Evolutionary conservation across 1,284 basidiomycete species (phyloP).

Genomic region (Sporisorium exsertum): DNA sequence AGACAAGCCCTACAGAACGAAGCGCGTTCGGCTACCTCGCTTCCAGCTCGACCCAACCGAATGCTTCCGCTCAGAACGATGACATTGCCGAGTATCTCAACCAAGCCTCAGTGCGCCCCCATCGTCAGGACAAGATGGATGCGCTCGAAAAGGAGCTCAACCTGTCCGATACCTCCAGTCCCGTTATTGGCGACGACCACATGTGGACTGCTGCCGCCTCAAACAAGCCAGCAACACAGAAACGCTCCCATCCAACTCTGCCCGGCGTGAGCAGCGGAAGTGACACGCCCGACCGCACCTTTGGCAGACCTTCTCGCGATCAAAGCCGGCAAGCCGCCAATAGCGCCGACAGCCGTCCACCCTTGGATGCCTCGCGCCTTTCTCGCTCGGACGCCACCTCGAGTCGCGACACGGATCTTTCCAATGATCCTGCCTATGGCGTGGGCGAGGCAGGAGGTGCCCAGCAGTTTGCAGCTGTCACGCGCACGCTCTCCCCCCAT

Average conservation of each 20-base stretch:
- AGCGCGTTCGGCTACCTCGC: constrained; percentile 28
- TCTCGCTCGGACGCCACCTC: constrained; percentile 29
- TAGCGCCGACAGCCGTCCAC: constrained; percentile 14
- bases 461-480: constrained; percentile 15
- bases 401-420: constrained; percentile 25
- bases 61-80: constrained; percentile 4
- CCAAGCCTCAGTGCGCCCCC: background rate
- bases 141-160: constrained; percentile 26
- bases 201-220: background rate
- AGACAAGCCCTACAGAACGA: constrained; percentile 27
- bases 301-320: constrained; percentile 21
- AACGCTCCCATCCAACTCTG: constrained; percentile 8
- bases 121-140: constrained; percentile 21
- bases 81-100: constrained; percentile 28
- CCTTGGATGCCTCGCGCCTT: constrained; percentile 12
- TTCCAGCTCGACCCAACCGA: constrained; percentile 15
- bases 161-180: constrained; percentile 9
- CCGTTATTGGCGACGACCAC: background rate
- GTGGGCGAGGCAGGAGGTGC: constrained; percentile 32
- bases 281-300: constrained; percentile 26
- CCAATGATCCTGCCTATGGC: constrained; percentile 22
- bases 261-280: background rate
- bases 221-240: background rate
- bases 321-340: constrained; percentile 5
- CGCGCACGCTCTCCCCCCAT: constrained; percentile 14